phyloP scores from a whole-genome alignment of 768 basidiomycete species.

The Kwoniella dendrophila region DNA sequence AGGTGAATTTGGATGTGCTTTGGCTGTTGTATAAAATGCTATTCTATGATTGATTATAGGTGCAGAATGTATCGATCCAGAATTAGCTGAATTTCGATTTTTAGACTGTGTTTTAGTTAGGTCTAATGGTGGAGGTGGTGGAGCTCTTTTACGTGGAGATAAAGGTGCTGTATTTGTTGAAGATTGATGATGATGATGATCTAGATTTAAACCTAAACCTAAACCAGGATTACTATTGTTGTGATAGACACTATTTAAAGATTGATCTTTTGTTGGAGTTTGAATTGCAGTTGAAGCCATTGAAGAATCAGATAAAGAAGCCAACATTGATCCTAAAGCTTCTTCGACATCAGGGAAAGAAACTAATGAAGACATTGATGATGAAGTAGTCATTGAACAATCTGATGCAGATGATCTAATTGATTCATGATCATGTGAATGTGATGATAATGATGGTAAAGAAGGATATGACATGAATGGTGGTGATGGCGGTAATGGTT shows the following conservation, averaged over 20 bases:
- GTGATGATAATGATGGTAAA: conserved; percentile 42
- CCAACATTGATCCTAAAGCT: conserved; percentile 50
- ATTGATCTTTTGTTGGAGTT: conserved; percentile 15
- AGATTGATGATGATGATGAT: conserved; percentile 13
- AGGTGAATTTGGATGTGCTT: conserved; percentile 39
- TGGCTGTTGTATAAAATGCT: conserved; percentile 44
- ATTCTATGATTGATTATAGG: conserved; percentile 41
- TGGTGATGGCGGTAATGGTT: conserved; percentile 36
- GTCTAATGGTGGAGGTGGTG: conserved; percentile 35
- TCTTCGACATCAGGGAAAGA: conserved; percentile 50
- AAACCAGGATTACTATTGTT: conserved; percentile 25
- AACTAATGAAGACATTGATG: conserved; percentile 37
- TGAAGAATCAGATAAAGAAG: conserved; percentile 36
- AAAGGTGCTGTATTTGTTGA: conserved; percentile 36
- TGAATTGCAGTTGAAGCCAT: conserved; percentile 19
- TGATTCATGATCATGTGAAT: conserved; percentile 19
- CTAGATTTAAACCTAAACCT: conserved; percentile 39
- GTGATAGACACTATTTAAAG: neutral
- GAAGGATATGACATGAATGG: conserved; percentile 49
- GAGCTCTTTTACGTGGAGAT: conserved; percentile 23
- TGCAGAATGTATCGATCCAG: conserved; percentile 22
- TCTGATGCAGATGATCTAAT: conserved; percentile 28
- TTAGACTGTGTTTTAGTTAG: conserved; percentile 12
- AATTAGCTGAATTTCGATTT: neutral
- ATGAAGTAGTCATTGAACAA: conserved; percentile 33